Evolutionary conservation across 345 rosid genomes (phyloP).

Genomic region (Sisymbrium irio): DNA sequence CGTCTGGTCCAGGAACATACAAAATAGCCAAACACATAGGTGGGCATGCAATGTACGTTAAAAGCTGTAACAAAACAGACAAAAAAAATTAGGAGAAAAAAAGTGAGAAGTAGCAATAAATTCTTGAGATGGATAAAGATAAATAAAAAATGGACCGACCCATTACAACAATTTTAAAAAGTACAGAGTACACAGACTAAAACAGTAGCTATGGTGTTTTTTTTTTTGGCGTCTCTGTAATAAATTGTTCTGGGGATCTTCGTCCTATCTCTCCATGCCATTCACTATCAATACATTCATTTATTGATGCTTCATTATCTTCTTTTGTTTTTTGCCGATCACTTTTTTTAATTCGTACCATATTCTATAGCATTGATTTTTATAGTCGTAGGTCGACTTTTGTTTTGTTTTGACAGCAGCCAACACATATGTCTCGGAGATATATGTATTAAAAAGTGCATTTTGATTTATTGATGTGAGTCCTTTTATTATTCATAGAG

Average conservation of each 20-base stretch:
- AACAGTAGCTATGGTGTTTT: constrained; percentile 28
- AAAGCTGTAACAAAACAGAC: constrained; percentile 31
- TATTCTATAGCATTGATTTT: constrained; percentile 20
- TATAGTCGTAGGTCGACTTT: constrained; percentile 28
- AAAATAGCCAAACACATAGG: constrained; percentile 25
- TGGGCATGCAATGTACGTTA: constrained; percentile 31
- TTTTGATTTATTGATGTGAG: neutral
- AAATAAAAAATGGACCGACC: constrained; percentile 24
- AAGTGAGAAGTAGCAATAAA: constrained; percentile 20
- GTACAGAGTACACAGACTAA: constrained; percentile 31
- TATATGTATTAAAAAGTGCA: neutral
- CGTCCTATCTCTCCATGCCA: constrained; percentile 25
- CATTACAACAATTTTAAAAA: constrained; percentile 11
- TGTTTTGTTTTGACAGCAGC: neutral
- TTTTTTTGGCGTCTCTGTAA: constrained; percentile 32
- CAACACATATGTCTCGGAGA: too few species aligned
- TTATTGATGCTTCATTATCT: constrained; percentile 34
- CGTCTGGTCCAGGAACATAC: constrained; percentile 20
- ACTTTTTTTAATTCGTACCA: constrained; percentile 6
- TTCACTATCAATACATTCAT: constrained; percentile 25
- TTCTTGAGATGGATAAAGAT: neutral
- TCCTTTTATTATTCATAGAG: too few species aligned
- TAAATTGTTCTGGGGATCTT: constrained; percentile 34
- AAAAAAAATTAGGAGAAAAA: neutral
- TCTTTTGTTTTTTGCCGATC: constrained; percentile 20